Evolutionary conservation across 148 eudicot species (phyloP).

Genomic region (Oxyria digyna): DNA sequence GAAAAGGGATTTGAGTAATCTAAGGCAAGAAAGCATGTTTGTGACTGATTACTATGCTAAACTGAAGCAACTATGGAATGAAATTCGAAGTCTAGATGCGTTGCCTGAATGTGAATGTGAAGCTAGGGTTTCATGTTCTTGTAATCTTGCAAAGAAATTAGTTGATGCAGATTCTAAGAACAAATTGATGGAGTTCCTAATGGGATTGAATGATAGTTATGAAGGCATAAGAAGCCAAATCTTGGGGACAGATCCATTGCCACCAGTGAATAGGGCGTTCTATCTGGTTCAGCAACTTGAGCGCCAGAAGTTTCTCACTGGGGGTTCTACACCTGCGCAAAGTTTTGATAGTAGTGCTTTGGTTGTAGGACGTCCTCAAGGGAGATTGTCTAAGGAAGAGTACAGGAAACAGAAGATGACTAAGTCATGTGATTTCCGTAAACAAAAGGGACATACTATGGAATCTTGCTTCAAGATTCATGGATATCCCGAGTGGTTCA

Average conservation of each 20-base stretch:
- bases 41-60: no score
- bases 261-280: background rate
- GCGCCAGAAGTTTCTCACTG: no score
- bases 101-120: background rate
- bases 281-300: background rate
- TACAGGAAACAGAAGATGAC: background rate
- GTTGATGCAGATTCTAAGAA: background rate
- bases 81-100: background rate
- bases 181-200: background rate
- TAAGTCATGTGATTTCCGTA: background rate
- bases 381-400: background rate
- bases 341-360: background rate
- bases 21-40: background rate
- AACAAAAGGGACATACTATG: background rate
- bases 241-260: background rate
- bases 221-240: background rate
- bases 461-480: background rate
- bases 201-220: background rate
- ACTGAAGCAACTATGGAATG: background rate
- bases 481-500: background rate
- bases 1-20: background rate
- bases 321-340: no score
- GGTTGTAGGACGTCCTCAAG: background rate
- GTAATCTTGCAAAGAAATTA: background rate
- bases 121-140: background rate